These are phyloP conservation scores for Podaxis mareebaensis DNA, from an alignment of 768 basidiomycete species.

Conservation along the genomic window DNA sequence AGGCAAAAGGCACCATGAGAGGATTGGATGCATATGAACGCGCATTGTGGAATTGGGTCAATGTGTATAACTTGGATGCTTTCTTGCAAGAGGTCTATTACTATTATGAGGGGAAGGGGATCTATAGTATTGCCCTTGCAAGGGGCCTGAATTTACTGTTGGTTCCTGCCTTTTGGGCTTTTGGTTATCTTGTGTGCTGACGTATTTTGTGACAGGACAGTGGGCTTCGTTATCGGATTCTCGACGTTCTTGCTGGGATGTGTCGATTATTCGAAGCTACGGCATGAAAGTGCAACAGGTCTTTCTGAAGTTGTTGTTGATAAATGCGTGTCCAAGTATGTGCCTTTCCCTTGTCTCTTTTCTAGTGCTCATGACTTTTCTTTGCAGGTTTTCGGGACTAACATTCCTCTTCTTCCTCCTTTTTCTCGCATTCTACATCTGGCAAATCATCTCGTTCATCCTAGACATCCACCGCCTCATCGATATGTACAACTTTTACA, in stretches of 20 bases:
- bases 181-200: constrained; percentile 22
- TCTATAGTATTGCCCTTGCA: constrained; percentile 91
- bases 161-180: constrained; percentile 36
- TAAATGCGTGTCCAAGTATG: constrained; percentile 83
- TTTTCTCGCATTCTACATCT: constrained; percentile 85
- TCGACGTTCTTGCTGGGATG: constrained; percentile 96
- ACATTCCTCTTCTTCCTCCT: constrained; percentile 82
- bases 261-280: constrained; percentile 86
- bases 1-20: constrained; percentile 49
- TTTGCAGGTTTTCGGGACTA: constrained; percentile 75
- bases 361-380: constrained; percentile 4
- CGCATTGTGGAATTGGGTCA: constrained; percentile 99
- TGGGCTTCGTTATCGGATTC: constrained; percentile 98
- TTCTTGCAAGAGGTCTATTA: constrained; percentile 94
- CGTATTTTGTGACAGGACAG: constrained; percentile 61
- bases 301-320: constrained; percentile 82
- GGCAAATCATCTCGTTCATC: constrained; percentile 83
- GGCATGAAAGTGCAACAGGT: constrained; percentile 61
- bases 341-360: constrained; percentile 12
- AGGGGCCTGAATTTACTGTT: constrained; percentile 94
- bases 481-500: constrained; percentile 97
- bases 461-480: constrained; percentile 75
- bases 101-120: constrained; percentile 97
- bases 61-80: constrained; percentile 94
- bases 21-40: constrained; percentile 85